These are phyloP conservation scores for Apocynum venetum DNA, from an alignment of 257 asterid genomes.

Conservation along the genomic window DNA sequence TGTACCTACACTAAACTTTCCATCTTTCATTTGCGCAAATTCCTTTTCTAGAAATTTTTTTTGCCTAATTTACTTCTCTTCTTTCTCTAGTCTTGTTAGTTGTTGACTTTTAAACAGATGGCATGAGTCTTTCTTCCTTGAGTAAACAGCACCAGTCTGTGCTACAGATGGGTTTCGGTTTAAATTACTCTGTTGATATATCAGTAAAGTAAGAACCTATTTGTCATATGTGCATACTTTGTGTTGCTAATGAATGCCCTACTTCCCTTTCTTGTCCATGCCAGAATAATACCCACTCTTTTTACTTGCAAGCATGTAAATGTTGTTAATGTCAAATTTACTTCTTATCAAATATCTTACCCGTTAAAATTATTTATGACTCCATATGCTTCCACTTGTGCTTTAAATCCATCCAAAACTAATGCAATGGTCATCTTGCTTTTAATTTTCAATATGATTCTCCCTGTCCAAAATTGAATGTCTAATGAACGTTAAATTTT, in stretches of 20 bases:
- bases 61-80: not conserved
- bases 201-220: not conserved
- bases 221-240: not conserved
- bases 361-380: not conserved
- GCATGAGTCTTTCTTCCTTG: not conserved
- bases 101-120: not conserved
- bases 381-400: not conserved
- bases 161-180: not conserved
- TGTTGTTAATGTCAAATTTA: not conserved
- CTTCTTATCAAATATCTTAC: not conserved
- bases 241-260: not conserved
- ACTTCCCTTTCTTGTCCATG: not conserved
- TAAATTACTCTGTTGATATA: too few relatives aligned
- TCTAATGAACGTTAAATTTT: too few relatives aligned
- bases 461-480: too few relatives aligned
- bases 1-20: not conserved
- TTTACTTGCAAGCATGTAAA: not conserved
- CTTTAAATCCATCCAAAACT: not conserved
- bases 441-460: too few relatives aligned
- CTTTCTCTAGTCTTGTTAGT: not conserved
- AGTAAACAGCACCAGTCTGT: not conserved
- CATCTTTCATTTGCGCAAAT: too few relatives aligned
- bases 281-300: not conserved
- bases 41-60: too few relatives aligned
- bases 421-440: not conserved